Base-by-base conservation (phyloP, 176 grass and related monocot genomes). In the Rhynchospora breviuscula region DNA sequence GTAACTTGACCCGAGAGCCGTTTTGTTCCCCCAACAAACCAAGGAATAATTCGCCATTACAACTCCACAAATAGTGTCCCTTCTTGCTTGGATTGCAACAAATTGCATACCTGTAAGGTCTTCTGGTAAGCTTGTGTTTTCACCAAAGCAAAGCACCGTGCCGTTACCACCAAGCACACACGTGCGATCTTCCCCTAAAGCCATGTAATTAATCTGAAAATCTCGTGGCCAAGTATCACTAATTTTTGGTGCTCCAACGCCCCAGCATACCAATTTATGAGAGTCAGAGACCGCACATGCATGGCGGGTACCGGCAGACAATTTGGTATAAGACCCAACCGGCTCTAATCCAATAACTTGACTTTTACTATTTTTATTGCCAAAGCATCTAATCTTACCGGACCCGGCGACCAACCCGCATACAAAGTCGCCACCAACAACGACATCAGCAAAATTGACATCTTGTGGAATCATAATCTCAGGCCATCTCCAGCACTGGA, bases 41-140 rank as follows among this genome's bases (percentile, higher is more conserved):
- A 98, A 85, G 58, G 95, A 83, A 81, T 91, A 98, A 85, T 93
- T 85, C 10, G 83, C 88, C 95, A 90, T 98, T 73, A 95, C 81
- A 62, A 95, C 87, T 25, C 95, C 95, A 46, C 95, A 98, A 9
- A 98, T 64, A 19, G 77, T 83, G 66, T 90, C 73, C 14, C 95
- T 87, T 26, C 58, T 90, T 0, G 89, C 95, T 84, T 95, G 85
- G 62, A 98, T 89, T 2, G 92, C 85, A 0, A 98, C 89, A 45
- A 98, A 98, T 84, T 98, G 92, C 77, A 82, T 31, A 23, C 3
- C 12, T 15, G 58, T 35, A 11, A 93, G 62, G 5, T 12, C 0
- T 15, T 31, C 14, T 21, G 92, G 95, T 56, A 77, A 56, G 9
- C 49, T 63, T 4, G 86, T 78, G 67, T 82, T 80, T 45, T 86